Evolutionary conservation across 2,329 filamentous ascomycete species (phyloP).

Genomic region (Didymella lethalis): DNA sequence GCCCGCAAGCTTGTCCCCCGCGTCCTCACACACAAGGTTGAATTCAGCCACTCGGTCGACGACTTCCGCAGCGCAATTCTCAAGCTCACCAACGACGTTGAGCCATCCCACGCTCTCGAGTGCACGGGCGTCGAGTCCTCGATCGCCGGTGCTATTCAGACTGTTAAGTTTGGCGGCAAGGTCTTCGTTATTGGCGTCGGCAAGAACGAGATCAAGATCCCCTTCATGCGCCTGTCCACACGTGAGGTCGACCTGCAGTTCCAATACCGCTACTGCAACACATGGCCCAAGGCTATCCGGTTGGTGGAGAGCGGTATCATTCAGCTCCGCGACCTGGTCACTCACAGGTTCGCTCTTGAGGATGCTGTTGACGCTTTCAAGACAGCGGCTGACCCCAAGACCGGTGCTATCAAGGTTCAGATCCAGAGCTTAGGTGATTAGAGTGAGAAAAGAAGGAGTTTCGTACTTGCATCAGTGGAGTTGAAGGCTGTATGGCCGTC

Average conservation of each 20-base stretch:
- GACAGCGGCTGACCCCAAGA: conserved; percentile 85
- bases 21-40: conserved; percentile 81
- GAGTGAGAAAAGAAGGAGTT: neutral
- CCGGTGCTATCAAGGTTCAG: conserved; percentile 93
- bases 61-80: conserved; percentile 75
- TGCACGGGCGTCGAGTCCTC: conserved; percentile 95
- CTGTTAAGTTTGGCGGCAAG: conserved; percentile 92
- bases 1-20: conserved; percentile 83
- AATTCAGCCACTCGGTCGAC: conserved; percentile 68
- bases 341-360: conserved; percentile 85
- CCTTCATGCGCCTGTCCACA: conserved; percentile 91
- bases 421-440: conserved; percentile 22
- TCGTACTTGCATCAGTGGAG: conserved; percentile 5
- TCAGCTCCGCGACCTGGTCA: conserved; percentile 81
- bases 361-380: conserved; percentile 90
- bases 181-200: conserved; percentile 97
- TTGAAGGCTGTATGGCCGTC: neutral
- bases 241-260: conserved; percentile 94
- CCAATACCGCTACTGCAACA: conserved; percentile 96
- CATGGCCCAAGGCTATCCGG: conserved; percentile 92
- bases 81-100: conserved; percentile 75
- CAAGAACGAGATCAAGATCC: conserved; percentile 92
- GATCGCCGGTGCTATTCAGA: conserved; percentile 85
- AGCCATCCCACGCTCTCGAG: conserved; percentile 84
- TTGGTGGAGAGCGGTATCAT: conserved; percentile 85